Evolutionary conservation across 1,284 basidiomycete species (phyloP), one percentile per base, ranked within the genome.

Genomic region (Cryptococcus jaspeensis): DNA sequence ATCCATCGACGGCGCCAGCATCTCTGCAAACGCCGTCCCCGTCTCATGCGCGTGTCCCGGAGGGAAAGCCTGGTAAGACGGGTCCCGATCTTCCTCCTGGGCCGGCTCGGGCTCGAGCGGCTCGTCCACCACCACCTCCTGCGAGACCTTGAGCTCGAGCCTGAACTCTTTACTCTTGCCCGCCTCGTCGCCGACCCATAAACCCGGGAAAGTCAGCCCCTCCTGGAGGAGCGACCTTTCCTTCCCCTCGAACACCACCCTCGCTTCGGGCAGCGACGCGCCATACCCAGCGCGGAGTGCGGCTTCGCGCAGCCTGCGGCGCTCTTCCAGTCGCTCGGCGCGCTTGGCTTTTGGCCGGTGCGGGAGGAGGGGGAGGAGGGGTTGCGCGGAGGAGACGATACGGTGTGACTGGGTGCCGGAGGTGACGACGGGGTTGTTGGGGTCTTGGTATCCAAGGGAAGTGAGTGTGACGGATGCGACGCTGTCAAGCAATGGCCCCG

Each of bases 161-260:
- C 62, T 47, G 45, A 74, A 76, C 57, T 70, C 66, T 52, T 73
- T 75, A 18, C 46, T 52, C 56, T 71, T 74, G 3, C 62, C 67
- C 12, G 60, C 50, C 13, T 65, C 66, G 32, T 72, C 69, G 0
- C 64, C 62, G 16, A 72, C 60, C 66, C 67, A 75, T 13, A 76
- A 51, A 2, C 65, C 72, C 1, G 73, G 65, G 48, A 73, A 76
- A 5, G 61, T 56, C 32, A 75, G 43, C 1, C 74, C 74, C 16
- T 66, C 64, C 2, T 36, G 25, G 2, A 76, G 55, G 5, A 59
- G 59, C 6, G 60, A 53, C 5, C 67, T 40, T n/a, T 65, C 65
- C 45, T 61, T 63, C 0, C 58, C 51, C 16, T 60, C 55, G n/a
- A 47, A 40, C 22, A 53, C 56, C 15, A 12, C 50, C 11, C 70